These are phyloP conservation scores for Arachnopeziza araneosa DNA, from an alignment of 2,329 filamentous ascomycete genomes.

Conservation along the genomic window DNA sequence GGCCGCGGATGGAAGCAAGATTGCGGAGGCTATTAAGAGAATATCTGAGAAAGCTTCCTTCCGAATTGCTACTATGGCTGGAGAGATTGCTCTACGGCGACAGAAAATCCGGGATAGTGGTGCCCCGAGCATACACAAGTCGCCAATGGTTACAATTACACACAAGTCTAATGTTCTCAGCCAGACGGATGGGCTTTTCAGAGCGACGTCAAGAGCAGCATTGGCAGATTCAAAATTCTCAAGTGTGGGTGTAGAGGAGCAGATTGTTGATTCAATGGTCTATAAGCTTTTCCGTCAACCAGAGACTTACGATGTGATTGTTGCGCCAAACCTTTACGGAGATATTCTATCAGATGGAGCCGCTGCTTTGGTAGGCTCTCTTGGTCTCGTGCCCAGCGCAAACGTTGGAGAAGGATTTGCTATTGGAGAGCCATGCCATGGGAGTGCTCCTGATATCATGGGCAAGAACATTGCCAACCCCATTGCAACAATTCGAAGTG, in stretches of 20 bases:
- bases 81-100: slow-evolving; percentile 84
- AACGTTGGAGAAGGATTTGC: slow-evolving; percentile 94
- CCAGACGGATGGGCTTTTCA: slow-evolving; percentile 95
- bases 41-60: slow-evolving; percentile 81
- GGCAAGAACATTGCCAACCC: slow-evolving; percentile 92
- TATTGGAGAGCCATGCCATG: slow-evolving; percentile 97
- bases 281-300: slow-evolving; percentile 99
- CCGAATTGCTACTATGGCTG: slow-evolving; percentile 88
- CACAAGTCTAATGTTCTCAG: slow-evolving; percentile 98
- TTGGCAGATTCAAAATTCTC: slow-evolving; percentile 62
- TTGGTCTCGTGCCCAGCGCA: slow-evolving; percentile 89
- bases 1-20: slow-evolving; percentile 62
- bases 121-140: slow-evolving; percentile 54
- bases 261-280: slow-evolving; percentile 99
- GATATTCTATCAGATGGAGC: slow-evolving; percentile 95
- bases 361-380: slow-evolving; percentile 83
- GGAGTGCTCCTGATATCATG: slow-evolving; percentile 91
- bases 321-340: slow-evolving; percentile 95
- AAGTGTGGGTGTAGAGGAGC: slow-evolving; percentile 74
- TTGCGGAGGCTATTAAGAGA: slow-evolving; percentile 96
- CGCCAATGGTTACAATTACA: slow-evolving; percentile 85
- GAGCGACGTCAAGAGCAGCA: slow-evolving; percentile 68
- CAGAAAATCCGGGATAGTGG: slow-evolving; percentile 68
- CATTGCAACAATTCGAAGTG: slow-evolving; percentile 86
- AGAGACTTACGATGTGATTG: slow-evolving; percentile 92